phyloP scores from a whole-genome alignment of 108 stramenopile genomes.

The Fragilaria crotonensis region DNA sequence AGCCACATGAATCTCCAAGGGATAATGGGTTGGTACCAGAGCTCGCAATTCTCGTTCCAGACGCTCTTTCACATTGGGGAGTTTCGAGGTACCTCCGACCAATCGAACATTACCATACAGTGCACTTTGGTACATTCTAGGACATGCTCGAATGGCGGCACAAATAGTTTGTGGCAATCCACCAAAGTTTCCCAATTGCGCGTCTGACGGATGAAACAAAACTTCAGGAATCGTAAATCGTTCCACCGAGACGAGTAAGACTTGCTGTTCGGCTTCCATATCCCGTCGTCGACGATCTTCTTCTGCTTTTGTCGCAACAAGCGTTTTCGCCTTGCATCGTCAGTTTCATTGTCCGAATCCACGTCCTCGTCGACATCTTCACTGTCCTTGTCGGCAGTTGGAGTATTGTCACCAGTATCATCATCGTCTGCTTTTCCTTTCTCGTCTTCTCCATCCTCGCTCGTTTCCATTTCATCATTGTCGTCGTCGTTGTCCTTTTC shows the following conservation, averaged over 20 bases:
- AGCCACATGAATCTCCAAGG: conserved; percentile 42
- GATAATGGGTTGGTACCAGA: conserved; percentile 62
- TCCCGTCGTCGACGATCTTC: conserved; percentile 52
- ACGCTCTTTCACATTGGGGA: conserved; percentile 67
- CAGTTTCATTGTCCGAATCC: conserved; percentile 67
- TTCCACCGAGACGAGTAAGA: conserved; percentile 76
- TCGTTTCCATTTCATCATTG: background rate
- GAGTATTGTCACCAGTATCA: no score
- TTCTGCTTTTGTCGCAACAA: conserved; percentile 46
- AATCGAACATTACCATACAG: conserved; percentile 77
- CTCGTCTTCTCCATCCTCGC: conserved; percentile 4
- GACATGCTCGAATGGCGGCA: conserved; percentile 70
- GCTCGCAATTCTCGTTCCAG: conserved; percentile 65
- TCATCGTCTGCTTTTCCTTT: conserved; percentile 16
- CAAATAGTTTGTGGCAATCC: conserved; percentile 81
- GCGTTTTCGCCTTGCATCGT: conserved; percentile 50
- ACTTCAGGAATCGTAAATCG: conserved; percentile 91
- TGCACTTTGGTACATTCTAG: conserved; percentile 52
- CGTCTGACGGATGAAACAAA: conserved; percentile 87
- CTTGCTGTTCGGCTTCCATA: conserved; percentile 64
- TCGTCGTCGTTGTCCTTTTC: conserved; percentile 7
- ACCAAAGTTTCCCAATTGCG: conserved; percentile 69
- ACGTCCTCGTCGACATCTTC: conserved; percentile 32
- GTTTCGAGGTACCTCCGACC: conserved; percentile 76
- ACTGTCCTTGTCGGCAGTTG: no score